Conservation (phyloP, 805 yeast genomes). For the Starmerella apicola region DNA sequence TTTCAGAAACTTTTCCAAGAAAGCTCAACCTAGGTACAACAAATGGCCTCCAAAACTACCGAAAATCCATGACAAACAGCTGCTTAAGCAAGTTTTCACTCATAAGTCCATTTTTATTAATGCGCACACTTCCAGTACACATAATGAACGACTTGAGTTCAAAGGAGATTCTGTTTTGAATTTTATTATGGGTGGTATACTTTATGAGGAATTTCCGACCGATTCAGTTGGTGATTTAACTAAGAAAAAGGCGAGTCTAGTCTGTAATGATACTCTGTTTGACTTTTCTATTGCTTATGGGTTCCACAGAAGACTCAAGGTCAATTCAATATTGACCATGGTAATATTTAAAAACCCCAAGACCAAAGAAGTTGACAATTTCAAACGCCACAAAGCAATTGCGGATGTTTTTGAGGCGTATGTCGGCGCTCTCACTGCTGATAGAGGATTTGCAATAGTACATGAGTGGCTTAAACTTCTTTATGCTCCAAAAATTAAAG, state of each 20-base stretch:
- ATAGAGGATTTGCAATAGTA: conserved; percentile 22
- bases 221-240: conserved; percentile 75
- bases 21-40: too few species aligned
- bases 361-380: conserved; percentile 11
- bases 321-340: conserved; percentile 48
- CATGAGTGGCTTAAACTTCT: conserved; percentile 27
- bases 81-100: conserved; percentile 60
- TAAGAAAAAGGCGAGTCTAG: conserved; percentile 50
- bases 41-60: conserved; percentile 62
- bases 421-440: conserved; percentile 56
- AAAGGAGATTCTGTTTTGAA: conserved; percentile 80
- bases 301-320: too few species aligned
- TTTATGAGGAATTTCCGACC: conserved; percentile 54
- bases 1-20: too few species aligned
- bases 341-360: conserved; percentile 11
- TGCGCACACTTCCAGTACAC: conserved; percentile 42
- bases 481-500: conserved; percentile 26
- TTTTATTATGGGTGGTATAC: conserved; percentile 53
- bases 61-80: conserved; percentile 41
- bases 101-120: conserved; percentile 63
- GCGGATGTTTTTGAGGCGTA: conserved; percentile 95
- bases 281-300: too few species aligned
- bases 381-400: conserved; percentile 45
- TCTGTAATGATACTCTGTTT: conserved; percentile 58
- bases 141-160: conserved; percentile 81